Evolutionary conservation across 257 asterid genomes (phyloP).

Genomic region (Thymus quinquecostatus): DNA sequence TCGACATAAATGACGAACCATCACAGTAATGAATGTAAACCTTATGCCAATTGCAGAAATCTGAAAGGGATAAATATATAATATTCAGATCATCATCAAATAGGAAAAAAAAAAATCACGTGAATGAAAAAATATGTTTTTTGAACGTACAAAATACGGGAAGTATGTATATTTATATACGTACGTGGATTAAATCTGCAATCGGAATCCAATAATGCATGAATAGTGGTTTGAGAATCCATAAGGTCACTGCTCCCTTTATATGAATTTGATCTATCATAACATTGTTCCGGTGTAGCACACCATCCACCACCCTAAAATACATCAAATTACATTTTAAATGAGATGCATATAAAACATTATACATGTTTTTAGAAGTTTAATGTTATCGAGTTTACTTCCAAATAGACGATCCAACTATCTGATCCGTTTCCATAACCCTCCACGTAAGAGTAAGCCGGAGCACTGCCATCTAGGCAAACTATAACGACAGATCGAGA

Average conservation of each 20-base stretch:
- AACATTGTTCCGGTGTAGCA: neutral
- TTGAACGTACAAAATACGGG: neutral
- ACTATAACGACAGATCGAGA: constrained; percentile 5
- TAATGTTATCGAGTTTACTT: constrained; percentile 15
- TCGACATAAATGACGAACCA: constrained; percentile 37
- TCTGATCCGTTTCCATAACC: constrained; percentile 27
- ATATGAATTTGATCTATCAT: neutral
- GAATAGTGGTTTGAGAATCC: neutral
- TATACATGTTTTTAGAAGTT: no score
- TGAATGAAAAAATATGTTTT: neutral
- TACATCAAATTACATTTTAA: no score
- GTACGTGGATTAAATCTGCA: constrained; percentile 30
- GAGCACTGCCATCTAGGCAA: constrained; percentile 41
- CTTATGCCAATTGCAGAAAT: constrained; percentile 44
- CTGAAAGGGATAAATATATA: constrained; percentile 1
- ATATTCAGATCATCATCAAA: neutral
- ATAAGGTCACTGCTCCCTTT: neutral
- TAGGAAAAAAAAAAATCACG: neutral
- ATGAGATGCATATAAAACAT: no score
- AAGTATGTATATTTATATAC: no score
- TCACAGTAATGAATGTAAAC: constrained; percentile 39
- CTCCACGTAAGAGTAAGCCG: constrained; percentile 26
- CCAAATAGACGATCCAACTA: constrained; percentile 31
- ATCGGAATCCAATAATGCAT: neutral
- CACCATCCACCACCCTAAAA: constrained; percentile 45